Base-by-base conservation (phyloP, 352 stramenopile genomes). In the Phytophthora fragariae region DNA sequence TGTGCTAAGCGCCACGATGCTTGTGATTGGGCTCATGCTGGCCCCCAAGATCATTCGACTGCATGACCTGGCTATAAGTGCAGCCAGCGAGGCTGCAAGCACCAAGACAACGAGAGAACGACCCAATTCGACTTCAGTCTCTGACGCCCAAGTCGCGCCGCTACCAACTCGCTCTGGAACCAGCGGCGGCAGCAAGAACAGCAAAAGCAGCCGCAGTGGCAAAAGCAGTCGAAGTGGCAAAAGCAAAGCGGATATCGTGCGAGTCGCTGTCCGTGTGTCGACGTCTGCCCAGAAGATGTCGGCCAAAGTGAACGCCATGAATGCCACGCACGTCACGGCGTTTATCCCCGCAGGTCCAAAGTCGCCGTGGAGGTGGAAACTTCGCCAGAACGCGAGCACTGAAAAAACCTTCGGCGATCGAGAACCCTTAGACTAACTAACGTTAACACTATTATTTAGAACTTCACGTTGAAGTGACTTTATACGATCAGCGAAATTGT, bases 11-110 rank as follows among this genome's bases (percentile, higher is more conserved):
- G 62, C 69, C 12, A 85, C 79, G 8, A 31, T 68, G 29, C 27
- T 81, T 8, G 79, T 83, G 4, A 77, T 83, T 15, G 65, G 52
- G 1, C 57, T 85, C 47, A 85, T 85, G 79, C 46, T 83, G 5
- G 54, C 83, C 1, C 79, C 79, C 8, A 84, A 83, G 31, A 60
- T 83, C 14, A 7, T 79, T 3, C 58, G 72, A 12, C 68, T 83
- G 14, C 64, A 75, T 15, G 75, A 76, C 2, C n/a, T 69, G 11
- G 46, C 33, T n/a, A 41, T 37, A 1, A 66, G 69, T 29, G 62
- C 37, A 3, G 5, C 37, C 15, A 77, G 55, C 27, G 57, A 72
- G 7, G 41, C n/a, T 24, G 49, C 44, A 4, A 66, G 15, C 41
- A 9, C 62, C 0, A 60, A 39, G 53, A 72, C 57, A 58, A 62